A percentile compares a stretch with the other conserved stretches of the same genome.
Evolutionary conservation across 2,329 filamentous ascomycete genomes (phyloP).

Genomic region (Orbilia oligospora): DNA sequence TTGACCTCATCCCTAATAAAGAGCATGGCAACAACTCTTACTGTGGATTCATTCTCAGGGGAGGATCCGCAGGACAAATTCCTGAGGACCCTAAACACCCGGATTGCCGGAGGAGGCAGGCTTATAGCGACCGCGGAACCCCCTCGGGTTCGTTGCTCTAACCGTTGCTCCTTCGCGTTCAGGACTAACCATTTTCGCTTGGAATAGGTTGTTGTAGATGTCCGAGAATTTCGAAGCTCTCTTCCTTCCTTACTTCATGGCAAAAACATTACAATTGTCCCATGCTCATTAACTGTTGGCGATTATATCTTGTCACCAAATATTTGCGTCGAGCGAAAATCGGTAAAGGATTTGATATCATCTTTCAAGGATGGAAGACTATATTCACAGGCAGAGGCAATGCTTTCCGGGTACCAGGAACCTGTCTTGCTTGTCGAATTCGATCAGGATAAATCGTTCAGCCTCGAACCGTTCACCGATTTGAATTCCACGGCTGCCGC

Average conservation of each 20-base stretch:
- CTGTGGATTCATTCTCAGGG: conserved; percentile 76
- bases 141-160: conserved; percentile 75
- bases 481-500: conserved; percentile 68
- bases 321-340: conserved; percentile 96
- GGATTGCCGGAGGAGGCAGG: conserved; percentile 92
- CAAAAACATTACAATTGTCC: conserved; percentile 87
- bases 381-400: conserved; percentile 91
- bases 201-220: conserved; percentile 78
- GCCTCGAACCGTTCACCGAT: conserved; percentile 75
- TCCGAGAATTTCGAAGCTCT: conserved; percentile 94
- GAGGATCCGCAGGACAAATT: conserved; percentile 92
- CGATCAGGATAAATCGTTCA: conserved; percentile 97
- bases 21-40: conserved; percentile 90
- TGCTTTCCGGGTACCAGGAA: conserved; percentile 91
- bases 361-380: conserved; percentile 93
- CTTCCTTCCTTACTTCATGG: conserved; percentile 92
- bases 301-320: conserved; percentile 94
- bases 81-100: conserved; percentile 93
- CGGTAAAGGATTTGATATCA: conserved; percentile 87
- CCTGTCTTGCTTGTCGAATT: conserved; percentile 97
- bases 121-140: conserved; percentile 86
- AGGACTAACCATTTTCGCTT: neutral
- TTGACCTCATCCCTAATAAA: conserved; percentile 59
- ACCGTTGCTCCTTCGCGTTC: neutral
- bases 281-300: conserved; percentile 95